phyloP scores from a whole-genome alignment of 2,329 filamentous ascomycete genomes.

The Phaeosphaeriaceae sp. region DNA sequence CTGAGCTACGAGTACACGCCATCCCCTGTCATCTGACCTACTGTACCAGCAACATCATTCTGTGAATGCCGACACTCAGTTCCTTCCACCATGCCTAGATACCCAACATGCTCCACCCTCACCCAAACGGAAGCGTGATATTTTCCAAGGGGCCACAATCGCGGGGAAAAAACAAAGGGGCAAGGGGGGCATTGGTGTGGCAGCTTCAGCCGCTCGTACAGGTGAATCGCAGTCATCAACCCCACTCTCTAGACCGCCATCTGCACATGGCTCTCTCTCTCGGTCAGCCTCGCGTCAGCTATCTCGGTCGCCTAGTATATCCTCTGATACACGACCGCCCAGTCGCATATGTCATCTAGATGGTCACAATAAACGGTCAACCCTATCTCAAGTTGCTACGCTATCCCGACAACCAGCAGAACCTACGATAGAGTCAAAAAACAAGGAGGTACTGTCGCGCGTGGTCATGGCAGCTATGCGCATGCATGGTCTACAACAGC shows the following conservation, averaged over 20 bases:
- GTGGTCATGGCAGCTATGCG: slow-evolving; percentile 62
- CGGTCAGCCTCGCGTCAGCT: slow-evolving; percentile 32
- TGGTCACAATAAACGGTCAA: slow-evolving; percentile 35
- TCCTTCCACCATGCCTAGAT: slow-evolving; percentile 37
- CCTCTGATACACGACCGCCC: slow-evolving; percentile 37
- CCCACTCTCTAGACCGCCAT: slow-evolving; percentile 34
- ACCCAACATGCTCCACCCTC: slow-evolving; percentile 27
- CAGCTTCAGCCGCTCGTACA: slow-evolving; percentile 50
- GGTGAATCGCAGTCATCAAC: slow-evolving; percentile 33
- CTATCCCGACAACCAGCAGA: slow-evolving; percentile 38
- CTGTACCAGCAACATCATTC: slow-evolving; percentile 20
- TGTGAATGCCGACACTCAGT: slow-evolving; percentile 36
- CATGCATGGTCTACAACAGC: slow-evolving; percentile 56
- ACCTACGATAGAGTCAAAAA: slow-evolving; percentile 47
- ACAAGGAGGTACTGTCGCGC: slow-evolving; percentile 58
- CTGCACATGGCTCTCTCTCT: slow-evolving; percentile 28
- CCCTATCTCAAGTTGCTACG: slow-evolving; percentile 44
- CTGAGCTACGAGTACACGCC: slow-evolving; percentile 48
- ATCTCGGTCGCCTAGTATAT: slow-evolving; percentile 43
- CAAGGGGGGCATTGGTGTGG: slow-evolving; percentile 52
- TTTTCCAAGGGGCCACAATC: slow-evolving; percentile 57
- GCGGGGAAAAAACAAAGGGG: slow-evolving; percentile 51
- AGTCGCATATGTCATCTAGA: slow-evolving; percentile 40
- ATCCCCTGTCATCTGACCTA: slow-evolving; percentile 54
- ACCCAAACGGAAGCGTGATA: slow-evolving; percentile 52